phyloP scores from a whole-genome alignment of 2,329 filamentous ascomycete species.

The Seiridium cupressi region DNA sequence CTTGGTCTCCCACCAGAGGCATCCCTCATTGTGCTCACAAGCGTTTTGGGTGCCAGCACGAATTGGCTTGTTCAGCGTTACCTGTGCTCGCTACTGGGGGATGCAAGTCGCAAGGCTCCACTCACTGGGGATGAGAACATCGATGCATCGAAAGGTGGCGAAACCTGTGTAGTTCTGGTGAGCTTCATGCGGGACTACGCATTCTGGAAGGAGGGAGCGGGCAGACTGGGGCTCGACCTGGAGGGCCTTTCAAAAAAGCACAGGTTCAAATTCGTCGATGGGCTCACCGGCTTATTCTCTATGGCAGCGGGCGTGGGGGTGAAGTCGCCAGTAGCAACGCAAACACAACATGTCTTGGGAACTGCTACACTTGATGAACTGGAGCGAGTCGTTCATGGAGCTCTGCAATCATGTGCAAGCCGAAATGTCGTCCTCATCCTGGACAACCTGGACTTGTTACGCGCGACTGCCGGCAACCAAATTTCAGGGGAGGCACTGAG shows the following conservation, averaged over 20 bases:
- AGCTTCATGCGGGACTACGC: slow-evolving; percentile 77
- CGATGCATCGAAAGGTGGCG: neutral
- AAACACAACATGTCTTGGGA: slow-evolving; percentile 22
- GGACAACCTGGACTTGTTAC: slow-evolving; percentile 64
- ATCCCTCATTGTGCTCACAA: slow-evolving; percentile 66
- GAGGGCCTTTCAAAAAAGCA: slow-evolving; percentile 55
- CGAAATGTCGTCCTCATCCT: slow-evolving; percentile 57
- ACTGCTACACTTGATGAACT: slow-evolving; percentile 34
- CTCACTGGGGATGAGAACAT: slow-evolving; percentile 31
- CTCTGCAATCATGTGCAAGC: slow-evolving; percentile 29
- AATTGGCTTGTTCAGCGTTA: slow-evolving; percentile 66
- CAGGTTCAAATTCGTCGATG: slow-evolving; percentile 73
- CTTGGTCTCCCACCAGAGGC: slow-evolving; percentile 55
- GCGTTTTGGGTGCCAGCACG: slow-evolving; percentile 61
- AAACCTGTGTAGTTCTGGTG: slow-evolving; percentile 62
- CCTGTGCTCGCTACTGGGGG: slow-evolving; percentile 44
- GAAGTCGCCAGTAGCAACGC: slow-evolving; percentile 11
- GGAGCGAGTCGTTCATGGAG: slow-evolving; percentile 35
- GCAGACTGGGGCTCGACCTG: slow-evolving; percentile 72
- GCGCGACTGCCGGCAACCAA: slow-evolving; percentile 54
- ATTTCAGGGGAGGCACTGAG: slow-evolving; percentile 45
- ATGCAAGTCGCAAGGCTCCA: slow-evolving; percentile 9
- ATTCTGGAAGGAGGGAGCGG: slow-evolving; percentile 75
- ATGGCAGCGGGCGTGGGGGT: slow-evolving; percentile 8
- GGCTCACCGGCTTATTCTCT: slow-evolving; percentile 58